Conservation (phyloP, 768 basidiomycete species). For the Lyophyllum atratum region DNA sequence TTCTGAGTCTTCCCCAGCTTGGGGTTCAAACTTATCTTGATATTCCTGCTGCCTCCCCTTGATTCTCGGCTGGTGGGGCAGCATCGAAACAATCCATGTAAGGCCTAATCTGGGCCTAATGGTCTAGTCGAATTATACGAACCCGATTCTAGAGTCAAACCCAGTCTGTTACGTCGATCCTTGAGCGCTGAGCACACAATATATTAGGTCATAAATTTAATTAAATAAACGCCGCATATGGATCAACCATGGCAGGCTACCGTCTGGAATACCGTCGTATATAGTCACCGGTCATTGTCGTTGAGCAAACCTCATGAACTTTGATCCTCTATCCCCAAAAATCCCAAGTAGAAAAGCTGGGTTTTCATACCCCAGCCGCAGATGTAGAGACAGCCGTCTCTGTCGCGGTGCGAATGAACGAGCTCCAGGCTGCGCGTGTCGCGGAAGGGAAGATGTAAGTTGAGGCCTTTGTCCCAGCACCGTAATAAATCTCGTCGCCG, state of each 20-base stretch:
- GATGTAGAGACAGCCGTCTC: constrained; percentile 29
- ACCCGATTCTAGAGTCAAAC: too few relatives aligned
- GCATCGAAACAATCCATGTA: too few relatives aligned
- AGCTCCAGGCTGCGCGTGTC: constrained; percentile 58
- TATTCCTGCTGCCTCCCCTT: too few relatives aligned
- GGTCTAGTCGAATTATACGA: too few relatives aligned
- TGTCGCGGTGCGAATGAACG: constrained; percentile 48
- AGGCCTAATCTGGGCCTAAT: too few relatives aligned
- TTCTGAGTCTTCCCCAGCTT: too few relatives aligned
- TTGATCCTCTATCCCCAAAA: background rate
- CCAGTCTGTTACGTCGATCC: too few relatives aligned
- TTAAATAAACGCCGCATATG: background rate
- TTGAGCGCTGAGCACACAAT: too few relatives aligned
- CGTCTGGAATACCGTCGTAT: background rate
- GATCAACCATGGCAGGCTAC: background rate
- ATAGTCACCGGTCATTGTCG: background rate
- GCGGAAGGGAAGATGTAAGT: constrained; percentile 57
- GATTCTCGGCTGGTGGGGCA: too few relatives aligned
- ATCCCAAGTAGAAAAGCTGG: background rate
- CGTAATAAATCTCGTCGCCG: constrained; percentile 56
- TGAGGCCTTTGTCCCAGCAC: constrained; percentile 48
- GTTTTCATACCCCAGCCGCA: constrained; percentile 1
- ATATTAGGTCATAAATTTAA: background rate
- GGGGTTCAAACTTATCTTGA: too few relatives aligned
- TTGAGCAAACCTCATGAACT: background rate